phyloP scores from a whole-genome alignment of 257 asterid genomes.

The Scutellaria barbata region DNA sequence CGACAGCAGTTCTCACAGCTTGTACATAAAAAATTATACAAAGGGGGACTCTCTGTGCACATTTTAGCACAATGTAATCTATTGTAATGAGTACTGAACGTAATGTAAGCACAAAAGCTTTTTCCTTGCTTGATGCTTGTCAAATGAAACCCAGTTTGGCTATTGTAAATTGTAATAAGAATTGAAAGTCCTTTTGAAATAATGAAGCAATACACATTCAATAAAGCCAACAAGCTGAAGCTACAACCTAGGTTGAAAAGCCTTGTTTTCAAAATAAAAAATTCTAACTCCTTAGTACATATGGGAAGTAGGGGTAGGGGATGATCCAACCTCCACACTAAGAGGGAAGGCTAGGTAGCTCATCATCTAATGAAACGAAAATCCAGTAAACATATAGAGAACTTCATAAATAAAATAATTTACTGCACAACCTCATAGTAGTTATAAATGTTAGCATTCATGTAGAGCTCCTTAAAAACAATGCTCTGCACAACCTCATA shows the following conservation, averaged over 20 bases:
- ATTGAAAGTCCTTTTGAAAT: background rate
- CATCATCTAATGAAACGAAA: too few species aligned
- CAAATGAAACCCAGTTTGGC: background rate
- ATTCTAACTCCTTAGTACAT: too few species aligned
- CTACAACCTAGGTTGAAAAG: background rate
- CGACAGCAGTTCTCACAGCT: background rate
- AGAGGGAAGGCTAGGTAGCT: too few species aligned
- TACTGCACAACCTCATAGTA: background rate
- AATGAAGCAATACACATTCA: background rate
- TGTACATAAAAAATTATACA: background rate
- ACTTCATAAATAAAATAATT: slow-evolving; percentile 6
- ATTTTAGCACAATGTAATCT: background rate
- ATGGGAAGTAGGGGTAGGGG: too few species aligned
- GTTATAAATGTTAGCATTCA: background rate
- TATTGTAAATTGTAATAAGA: background rate
- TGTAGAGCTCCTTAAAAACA: background rate
- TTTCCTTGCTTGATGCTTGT: background rate
- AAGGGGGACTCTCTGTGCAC: background rate
- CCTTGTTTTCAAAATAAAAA: background rate
- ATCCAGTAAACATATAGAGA: background rate
- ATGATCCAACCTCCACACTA: too few species aligned
- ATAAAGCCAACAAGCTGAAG: slow-evolving; percentile 6
- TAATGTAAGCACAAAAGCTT: background rate
- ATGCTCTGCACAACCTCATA: background rate
- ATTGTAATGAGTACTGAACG: background rate